A percentile compares a stretch with the other conserved stretches of the same genome.
Conservation (phyloP, 2,329 filamentous ascomycete genomes). For the Teratosphaeria destructans region DNA sequence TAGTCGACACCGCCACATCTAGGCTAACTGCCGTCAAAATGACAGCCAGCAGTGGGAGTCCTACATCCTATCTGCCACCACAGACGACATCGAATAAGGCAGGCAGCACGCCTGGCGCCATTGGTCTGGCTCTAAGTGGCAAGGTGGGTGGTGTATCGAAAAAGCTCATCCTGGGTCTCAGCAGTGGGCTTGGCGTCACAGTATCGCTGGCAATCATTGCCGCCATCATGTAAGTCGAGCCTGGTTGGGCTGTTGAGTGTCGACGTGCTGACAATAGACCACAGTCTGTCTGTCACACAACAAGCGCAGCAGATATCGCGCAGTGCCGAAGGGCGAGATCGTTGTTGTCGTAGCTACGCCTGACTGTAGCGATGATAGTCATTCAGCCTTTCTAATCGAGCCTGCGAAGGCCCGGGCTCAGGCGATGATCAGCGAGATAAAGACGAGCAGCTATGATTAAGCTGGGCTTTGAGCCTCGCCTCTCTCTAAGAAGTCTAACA, state of each 20-base stretch:
- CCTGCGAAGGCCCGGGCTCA: background rate
- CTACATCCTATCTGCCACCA: background rate
- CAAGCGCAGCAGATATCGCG: background rate
- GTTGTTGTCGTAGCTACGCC: background rate
- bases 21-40: background rate
- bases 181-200: background rate
- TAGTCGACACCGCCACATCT: background rate
- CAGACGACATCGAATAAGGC: background rate
- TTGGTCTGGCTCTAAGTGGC: background rate
- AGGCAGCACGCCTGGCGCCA: background rate
- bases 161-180: conserved; percentile 1
- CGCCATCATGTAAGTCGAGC: background rate
- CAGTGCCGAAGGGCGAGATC: background rate
- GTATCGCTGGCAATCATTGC: background rate
- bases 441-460: background rate
- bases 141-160: background rate
- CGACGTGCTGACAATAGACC: too few species aligned
- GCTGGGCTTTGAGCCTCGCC: background rate
- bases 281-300: background rate
- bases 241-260: background rate
- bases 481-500: background rate
- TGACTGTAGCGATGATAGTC: background rate
- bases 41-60: background rate
- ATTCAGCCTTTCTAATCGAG: background rate
- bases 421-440: background rate